Percentiles rank a stretch among this genome's conserved stretches.
Evolutionary conservation across 768 basidiomycete species (phyloP).

Genomic region (Trametes punicea): DNA sequence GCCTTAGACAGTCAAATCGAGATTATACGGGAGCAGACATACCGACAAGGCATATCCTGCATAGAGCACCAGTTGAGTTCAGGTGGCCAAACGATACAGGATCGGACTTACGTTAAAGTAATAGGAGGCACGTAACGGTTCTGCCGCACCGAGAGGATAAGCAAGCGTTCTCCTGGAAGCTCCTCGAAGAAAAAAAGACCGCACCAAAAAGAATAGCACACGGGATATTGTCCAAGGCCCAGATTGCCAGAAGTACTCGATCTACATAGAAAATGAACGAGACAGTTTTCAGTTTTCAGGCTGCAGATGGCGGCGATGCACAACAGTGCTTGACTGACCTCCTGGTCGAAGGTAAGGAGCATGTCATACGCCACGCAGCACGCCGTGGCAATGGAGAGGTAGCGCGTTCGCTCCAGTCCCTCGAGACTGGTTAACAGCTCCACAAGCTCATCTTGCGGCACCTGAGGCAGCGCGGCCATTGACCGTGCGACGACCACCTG

Average conservation of each 20-base stretch:
- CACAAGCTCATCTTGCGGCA: slow-evolving; percentile 8
- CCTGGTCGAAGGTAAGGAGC: slow-evolving; percentile 14
- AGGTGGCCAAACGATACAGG: not conserved
- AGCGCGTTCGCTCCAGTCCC: slow-evolving; percentile 6
- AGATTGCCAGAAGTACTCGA: slow-evolving; percentile 21
- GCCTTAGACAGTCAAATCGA: not conserved
- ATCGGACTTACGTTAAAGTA: slow-evolving; percentile 4
- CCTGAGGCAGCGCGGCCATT: slow-evolving; percentile 7
- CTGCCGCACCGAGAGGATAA: not conserved
- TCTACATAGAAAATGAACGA: not conserved
- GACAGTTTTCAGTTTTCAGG: not conserved
- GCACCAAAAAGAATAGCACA: slow-evolving; percentile 20
- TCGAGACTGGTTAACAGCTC: slow-evolving; percentile 5
- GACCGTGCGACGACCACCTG: not conserved
- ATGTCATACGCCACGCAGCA: slow-evolving; percentile 11
- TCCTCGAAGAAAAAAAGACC: not conserved
- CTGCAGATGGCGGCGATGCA: not conserved
- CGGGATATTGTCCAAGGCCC: slow-evolving; percentile 19
- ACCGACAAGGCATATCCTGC: slow-evolving; percentile 2
- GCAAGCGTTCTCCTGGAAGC: not conserved
- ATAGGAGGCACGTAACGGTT: slow-evolving; percentile 20
- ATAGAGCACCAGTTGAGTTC: not conserved
- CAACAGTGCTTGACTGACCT: slow-evolving; percentile 2
- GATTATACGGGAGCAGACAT: not conserved
- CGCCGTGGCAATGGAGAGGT: slow-evolving; percentile 14